phyloP scores from a whole-genome alignment of 768 basidiomycete species.

The Collybia mongolica region DNA sequence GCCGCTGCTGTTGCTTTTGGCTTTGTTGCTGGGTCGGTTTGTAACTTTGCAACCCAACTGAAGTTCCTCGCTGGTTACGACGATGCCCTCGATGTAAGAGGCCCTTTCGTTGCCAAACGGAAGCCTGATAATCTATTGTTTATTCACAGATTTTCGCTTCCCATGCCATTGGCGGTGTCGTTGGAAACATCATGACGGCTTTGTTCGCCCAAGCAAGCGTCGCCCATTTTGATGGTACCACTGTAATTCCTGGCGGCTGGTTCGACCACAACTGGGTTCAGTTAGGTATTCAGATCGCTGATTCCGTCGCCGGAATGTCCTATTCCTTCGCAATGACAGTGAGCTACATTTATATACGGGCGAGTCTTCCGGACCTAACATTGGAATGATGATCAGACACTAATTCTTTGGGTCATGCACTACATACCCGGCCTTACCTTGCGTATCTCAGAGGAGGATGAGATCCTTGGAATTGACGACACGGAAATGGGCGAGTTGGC shows the following conservation, averaged over 20 bases:
- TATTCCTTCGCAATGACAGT: constrained; percentile 81
- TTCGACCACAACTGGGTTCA: constrained; percentile 79
- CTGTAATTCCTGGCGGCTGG: constrained; percentile 79
- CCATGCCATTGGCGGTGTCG: constrained; percentile 74
- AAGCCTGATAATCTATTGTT: background rate
- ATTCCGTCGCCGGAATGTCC: constrained; percentile 59
- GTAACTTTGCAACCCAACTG: constrained; percentile 93
- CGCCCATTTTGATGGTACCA: constrained; percentile 75
- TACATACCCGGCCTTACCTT: constrained; percentile 77
- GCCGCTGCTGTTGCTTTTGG: constrained; percentile 87
- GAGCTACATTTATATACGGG: constrained; percentile 21
- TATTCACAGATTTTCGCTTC: constrained; percentile 81
- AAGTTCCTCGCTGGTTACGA: constrained; percentile 80
- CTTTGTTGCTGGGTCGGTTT: constrained; percentile 75
- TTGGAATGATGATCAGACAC: constrained; percentile 41
- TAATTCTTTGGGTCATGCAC: constrained; percentile 89
- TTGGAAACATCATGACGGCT: constrained; percentile 82
- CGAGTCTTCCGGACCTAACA: background rate
- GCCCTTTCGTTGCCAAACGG: background rate
- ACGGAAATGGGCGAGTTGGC: constrained; percentile 88
- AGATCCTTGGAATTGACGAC: constrained; percentile 87
- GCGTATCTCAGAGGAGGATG: constrained; percentile 60
- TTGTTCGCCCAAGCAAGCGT: constrained; percentile 83
- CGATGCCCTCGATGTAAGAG: constrained; percentile 74
- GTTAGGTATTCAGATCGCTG: constrained; percentile 83